phyloP scores from a whole-genome alignment of 345 rosid species.

The Gossypium sturtianum region DNA sequence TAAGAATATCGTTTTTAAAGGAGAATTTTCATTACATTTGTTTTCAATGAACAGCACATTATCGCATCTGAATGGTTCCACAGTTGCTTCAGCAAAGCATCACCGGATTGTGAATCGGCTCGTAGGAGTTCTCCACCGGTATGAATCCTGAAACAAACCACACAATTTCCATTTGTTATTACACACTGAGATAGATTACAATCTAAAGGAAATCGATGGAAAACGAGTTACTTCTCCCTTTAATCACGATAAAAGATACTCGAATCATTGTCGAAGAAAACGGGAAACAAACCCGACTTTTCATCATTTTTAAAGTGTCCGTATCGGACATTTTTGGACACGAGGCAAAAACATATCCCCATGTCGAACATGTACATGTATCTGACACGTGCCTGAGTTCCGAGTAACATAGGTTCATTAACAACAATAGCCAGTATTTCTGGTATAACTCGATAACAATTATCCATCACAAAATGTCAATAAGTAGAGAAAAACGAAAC shows the following conservation, averaged over 20 bases:
- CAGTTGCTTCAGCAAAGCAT: constrained; percentile 72
- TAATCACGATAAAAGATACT: no score
- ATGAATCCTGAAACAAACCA: constrained; percentile 41
- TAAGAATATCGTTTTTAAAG: neutral
- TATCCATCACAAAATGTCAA: neutral
- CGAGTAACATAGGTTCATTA: neutral
- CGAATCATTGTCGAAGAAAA: neutral
- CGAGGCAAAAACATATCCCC: neutral
- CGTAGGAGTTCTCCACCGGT: constrained; percentile 64
- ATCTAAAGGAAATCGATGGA: neutral
- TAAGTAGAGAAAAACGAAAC: neutral
- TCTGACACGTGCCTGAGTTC: neutral
- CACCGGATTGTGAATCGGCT: constrained; percentile 47
- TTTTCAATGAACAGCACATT: constrained; percentile 87
- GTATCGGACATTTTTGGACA: neutral
- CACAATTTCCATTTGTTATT: neutral
- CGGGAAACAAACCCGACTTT: neutral
- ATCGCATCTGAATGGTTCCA: constrained; percentile 89
- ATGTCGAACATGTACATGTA: neutral
- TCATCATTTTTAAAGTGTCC: neutral
- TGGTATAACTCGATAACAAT: neutral
- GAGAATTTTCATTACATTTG: constrained; percentile 36
- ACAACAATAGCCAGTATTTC: neutral
- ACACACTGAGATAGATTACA: neutral
- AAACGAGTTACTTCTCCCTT: no score